A percentile compares a stretch with the other conserved stretches of the same genome.
These are phyloP conservation scores for Starmerella sirachaensis DNA, from an alignment of 805 yeast species.

Conservation along the genomic window DNA sequence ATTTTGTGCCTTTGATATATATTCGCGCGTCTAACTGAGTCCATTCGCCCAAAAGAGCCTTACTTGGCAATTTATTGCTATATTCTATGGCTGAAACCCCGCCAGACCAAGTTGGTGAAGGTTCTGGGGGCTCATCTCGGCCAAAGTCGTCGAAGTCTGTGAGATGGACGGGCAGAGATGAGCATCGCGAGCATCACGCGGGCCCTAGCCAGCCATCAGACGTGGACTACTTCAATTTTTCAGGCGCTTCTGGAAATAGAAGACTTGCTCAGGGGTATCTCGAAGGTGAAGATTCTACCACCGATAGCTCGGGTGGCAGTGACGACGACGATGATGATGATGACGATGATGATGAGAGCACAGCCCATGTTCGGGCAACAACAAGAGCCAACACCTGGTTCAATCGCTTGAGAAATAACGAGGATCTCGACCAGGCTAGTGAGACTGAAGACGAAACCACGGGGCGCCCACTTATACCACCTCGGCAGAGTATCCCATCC, in stretches of 20 bases:
- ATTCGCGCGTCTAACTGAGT: no score
- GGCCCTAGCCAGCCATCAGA: background rate
- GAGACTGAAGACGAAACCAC: constrained; percentile 8
- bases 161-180: constrained; percentile 16
- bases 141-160: constrained; percentile 13
- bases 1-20: no score
- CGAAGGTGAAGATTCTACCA: background rate
- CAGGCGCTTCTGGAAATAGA: constrained; percentile 16
- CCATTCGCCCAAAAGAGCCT: no score
- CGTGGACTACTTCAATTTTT: constrained; percentile 15
- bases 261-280: background rate
- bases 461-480: background rate
- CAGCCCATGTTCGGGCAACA: constrained; percentile 11
- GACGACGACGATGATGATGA: constrained; percentile 4
- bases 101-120: no score
- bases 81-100: no score
- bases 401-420: constrained; percentile 16
- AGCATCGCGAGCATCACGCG: no score
- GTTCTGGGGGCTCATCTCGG: no score
- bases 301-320: constrained; percentile 1
- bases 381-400: constrained; percentile 22
- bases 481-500: constrained; percentile 4
- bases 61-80: no score
- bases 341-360: constrained; percentile 8
- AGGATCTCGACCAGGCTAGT: constrained; percentile 7